Percentiles rank a stretch among this genome's conserved stretches.
Conservation (phyloP, 495 filamentous ascomycete species). For the Opeltia flavorubescens region DNA sequence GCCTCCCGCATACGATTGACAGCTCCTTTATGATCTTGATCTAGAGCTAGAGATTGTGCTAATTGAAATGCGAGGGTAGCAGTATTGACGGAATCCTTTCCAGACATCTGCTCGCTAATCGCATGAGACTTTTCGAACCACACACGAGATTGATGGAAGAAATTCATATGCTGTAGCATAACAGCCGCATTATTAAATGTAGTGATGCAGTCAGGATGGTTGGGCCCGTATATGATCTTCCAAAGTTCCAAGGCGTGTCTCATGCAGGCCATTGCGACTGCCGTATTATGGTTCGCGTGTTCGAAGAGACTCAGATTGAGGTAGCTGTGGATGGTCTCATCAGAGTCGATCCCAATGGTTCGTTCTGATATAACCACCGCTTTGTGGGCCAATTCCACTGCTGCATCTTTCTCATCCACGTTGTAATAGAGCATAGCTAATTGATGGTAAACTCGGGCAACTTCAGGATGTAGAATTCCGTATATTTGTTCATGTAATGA, state of each 20-base stretch:
- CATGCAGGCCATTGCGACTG: constrained; percentile 67
- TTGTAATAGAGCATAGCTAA: constrained; percentile 92
- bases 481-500: constrained; percentile 98
- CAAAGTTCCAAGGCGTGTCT: constrained; percentile 88
- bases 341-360: constrained; percentile 84
- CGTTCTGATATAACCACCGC: constrained; percentile 92
- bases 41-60: constrained; percentile 83
- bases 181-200: constrained; percentile 98
- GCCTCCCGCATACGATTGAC: constrained; percentile 88
- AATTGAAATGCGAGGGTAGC: constrained; percentile 97
- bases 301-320: constrained; percentile 93
- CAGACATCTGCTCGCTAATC: constrained; percentile 77
- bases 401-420: constrained; percentile 87
- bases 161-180: constrained; percentile 89
- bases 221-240: constrained; percentile 89
- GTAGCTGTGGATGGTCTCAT: constrained; percentile 85
- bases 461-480: constrained; percentile 91
- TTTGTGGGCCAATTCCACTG: constrained; percentile 90
- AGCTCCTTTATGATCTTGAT: constrained; percentile 80
- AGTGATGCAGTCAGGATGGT: constrained; percentile 95
- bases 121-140: constrained; percentile 93
- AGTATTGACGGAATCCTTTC: constrained; percentile 74
- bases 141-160: constrained; percentile 77
- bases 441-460: constrained; percentile 86
- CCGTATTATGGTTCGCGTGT: constrained; percentile 79